These are phyloP conservation scores for Trametes coccinea DNA, from an alignment of 768 basidiomycete genomes.

Conservation along the genomic window DNA sequence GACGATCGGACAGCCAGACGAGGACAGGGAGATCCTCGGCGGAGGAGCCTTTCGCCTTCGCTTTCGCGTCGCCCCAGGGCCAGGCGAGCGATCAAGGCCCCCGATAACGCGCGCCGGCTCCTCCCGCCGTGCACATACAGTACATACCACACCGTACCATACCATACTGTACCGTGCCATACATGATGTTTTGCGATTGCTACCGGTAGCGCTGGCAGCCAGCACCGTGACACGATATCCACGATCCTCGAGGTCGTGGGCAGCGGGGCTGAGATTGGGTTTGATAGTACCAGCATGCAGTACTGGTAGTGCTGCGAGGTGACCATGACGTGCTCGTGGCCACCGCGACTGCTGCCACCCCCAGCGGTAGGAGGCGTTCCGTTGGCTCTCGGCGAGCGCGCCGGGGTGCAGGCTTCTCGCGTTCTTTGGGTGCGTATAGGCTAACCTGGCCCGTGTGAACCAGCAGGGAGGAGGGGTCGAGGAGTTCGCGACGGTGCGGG, in stretches of 20 bases:
- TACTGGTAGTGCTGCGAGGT: not conserved
- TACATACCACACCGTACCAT: no score
- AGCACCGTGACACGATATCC: no score
- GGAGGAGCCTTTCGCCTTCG: no score
- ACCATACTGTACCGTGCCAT: no score
- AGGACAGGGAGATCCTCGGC: no score
- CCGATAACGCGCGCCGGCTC: constrained; percentile 8
- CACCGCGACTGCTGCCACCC: no score
- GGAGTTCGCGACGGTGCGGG: not conserved
- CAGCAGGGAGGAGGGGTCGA: no score
- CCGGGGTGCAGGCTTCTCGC: not conserved
- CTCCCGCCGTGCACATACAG: no score
- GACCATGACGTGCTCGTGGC: no score
- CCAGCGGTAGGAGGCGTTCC: not conserved
- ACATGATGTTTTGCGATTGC: not conserved
- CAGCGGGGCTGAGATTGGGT: not conserved
- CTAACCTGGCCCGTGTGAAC: constrained; percentile 8
- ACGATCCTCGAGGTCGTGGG: no score
- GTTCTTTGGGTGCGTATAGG: constrained; percentile 10
- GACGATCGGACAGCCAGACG: no score
- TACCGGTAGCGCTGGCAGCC: not conserved
- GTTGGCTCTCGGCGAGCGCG: not conserved
- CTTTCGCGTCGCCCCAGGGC: no score
- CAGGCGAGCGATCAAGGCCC: not conserved
- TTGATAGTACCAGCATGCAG: constrained; percentile 17